phyloP scores from a whole-genome alignment of 2,329 filamentous ascomycete species.

The Stagonosporopsis chrysanthemi region DNA sequence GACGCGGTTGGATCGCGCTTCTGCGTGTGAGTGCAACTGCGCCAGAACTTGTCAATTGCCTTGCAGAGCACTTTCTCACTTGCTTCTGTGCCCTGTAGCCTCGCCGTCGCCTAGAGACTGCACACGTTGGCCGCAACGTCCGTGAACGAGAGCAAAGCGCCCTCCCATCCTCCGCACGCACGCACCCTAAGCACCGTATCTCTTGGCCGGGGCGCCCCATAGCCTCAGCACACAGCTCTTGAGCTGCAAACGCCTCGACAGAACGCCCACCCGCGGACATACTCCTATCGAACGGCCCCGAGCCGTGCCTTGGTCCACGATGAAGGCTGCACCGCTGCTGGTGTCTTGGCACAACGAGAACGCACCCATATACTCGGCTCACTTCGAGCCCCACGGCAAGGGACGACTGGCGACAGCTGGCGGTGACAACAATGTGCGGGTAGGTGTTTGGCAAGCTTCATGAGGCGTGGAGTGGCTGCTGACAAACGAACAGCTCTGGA shows the following conservation, averaged over 20 bases:
- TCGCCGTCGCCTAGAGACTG: neutral
- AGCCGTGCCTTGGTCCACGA: constrained; percentile 52
- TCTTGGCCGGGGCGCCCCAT: constrained; percentile 18
- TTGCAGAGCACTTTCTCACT: constrained; percentile 18
- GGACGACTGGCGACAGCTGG: constrained; percentile 91
- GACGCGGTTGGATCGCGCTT: constrained; percentile 30
- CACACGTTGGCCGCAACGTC: constrained; percentile 12
- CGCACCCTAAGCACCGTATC: constrained; percentile 17
- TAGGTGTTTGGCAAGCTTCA: constrained; percentile 56
- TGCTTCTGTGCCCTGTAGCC: constrained; percentile 1
- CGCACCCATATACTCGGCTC: constrained; percentile 94
- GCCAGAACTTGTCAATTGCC: constrained; percentile 29
- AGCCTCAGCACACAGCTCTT: constrained; percentile 10
- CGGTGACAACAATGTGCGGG: constrained; percentile 94
- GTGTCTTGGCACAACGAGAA: constrained; percentile 99
- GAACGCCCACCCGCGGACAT: neutral
- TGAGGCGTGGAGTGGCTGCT: constrained; percentile 35
- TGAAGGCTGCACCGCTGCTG: constrained; percentile 96
- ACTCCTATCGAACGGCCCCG: constrained; percentile 25
- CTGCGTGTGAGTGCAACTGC: constrained; percentile 24
- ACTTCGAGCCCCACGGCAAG: constrained; percentile 93
- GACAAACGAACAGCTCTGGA: constrained; percentile 76
- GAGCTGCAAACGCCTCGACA: constrained; percentile 9
- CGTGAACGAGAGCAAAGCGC: constrained; percentile 18
- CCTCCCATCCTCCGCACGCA: constrained; percentile 23